Evolutionary conservation across 139 green algal species (phyloP).

Genomic region (Volvox reticuliferus): DNA sequence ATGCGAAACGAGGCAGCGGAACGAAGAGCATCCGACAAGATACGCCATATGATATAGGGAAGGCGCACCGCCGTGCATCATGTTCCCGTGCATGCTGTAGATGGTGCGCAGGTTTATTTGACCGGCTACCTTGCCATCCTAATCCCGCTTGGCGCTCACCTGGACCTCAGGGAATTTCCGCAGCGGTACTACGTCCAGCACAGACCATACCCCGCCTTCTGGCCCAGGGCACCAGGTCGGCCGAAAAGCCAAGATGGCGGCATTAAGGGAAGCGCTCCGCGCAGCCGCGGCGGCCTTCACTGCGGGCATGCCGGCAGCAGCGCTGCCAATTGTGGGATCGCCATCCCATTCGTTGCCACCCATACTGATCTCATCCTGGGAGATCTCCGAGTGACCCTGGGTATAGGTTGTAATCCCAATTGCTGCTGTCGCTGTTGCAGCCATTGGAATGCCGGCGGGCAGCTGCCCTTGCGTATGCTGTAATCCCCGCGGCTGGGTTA

Average conservation of each 20-base stretch:
- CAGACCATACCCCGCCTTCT: conserved; percentile 35
- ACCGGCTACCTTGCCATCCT: too few relatives aligned
- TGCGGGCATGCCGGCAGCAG: neutral
- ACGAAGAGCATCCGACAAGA: too few relatives aligned
- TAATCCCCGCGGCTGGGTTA: neutral
- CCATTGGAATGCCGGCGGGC: neutral
- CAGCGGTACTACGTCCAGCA: conserved; percentile 48
- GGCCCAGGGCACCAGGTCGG: neutral
- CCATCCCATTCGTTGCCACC: neutral
- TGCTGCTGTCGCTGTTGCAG: neutral
- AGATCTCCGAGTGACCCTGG: neutral
- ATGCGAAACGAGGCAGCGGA: too few relatives aligned
- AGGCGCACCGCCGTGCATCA: too few relatives aligned
- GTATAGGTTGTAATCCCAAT: too few relatives aligned
- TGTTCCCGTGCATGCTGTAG: too few relatives aligned
- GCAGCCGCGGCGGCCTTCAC: conserved; percentile 1
- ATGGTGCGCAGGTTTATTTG: too few relatives aligned
- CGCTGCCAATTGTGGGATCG: neutral
- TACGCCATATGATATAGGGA: too few relatives aligned
- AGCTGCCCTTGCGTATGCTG: neutral
- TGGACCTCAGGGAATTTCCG: conserved; percentile 15
- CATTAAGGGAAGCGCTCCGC: neutral
- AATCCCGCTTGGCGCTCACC: neutral
- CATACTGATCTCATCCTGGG: neutral
- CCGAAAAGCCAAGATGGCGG: conserved; percentile 7